Evolutionary conservation across 2,329 filamentous ascomycete genomes (phyloP), one percentile per base, ranked within the genome.

Genomic region (Nigrograna mackinnonii): DNA sequence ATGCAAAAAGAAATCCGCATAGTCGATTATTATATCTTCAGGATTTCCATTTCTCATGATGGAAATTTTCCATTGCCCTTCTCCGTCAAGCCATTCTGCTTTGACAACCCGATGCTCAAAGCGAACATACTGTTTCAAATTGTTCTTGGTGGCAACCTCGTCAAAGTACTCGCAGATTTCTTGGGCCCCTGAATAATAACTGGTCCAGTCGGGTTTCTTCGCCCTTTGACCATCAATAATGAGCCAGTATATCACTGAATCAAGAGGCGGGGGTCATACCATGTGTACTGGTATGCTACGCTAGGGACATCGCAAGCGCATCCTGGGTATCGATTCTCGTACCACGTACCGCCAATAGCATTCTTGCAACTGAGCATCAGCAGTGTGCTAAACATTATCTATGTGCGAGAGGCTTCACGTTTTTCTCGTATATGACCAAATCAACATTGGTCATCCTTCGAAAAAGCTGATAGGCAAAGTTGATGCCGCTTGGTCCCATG

Each of bases 401-500:
- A n/a, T n/a, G n/a, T n/a, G n/a, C n/a, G n/a, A n/a, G n/a, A n/a
- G n/a, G n/a, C 28, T 71, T 66, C 12, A 58, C 49, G 39, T 76
- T 76, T 56, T 75, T 75, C 50, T 77, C 74, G 39, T 76, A 77
- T 2, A 77, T 70, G 11, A 13, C 14, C 11, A 43, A 56, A 11
- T 45, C 59, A 33, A 70, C 57, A 5, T 66, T 61, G 22, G 69
- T 52, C 13, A 57, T 51, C 6, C 61, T 52, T 12, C 60, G 46
- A 35, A 71, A 62, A 36, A 72, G 49, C 46, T 72, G 71, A 46
- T 72, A 63, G 3, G 69, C 68, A 14, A 73, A 51, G 19, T 62
- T 55, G 39, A 73, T 53, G 0, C 67, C 69, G 4, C 62, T 63
- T 22, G 62, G 54, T 18, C 62, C 59, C 11, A 60, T 60, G 14